Evolutionary conservation across 768 basidiomycete species (phyloP).

Genomic region (Paxillus involutus): DNA sequence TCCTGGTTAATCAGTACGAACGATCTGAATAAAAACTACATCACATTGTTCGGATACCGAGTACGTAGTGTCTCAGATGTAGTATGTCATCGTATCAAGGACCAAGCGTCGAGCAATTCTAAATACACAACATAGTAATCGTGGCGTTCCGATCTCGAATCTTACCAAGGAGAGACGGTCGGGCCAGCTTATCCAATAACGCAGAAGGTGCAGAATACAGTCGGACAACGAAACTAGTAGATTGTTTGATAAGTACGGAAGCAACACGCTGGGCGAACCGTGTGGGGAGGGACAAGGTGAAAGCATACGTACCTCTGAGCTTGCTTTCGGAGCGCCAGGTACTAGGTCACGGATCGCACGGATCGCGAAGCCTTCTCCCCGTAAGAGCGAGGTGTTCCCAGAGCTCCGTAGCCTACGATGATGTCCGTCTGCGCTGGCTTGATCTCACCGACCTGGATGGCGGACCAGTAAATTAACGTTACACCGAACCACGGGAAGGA

Average conservation of each 20-base stretch:
- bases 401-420: conserved; percentile 78
- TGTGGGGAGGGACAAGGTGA: no score
- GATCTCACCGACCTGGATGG: conserved; percentile 44
- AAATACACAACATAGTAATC: conserved; percentile 53
- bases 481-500: not conserved
- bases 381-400: conserved; percentile 77
- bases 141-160: conserved; percentile 58
- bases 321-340: conserved; percentile 55
- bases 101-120: conserved; percentile 14
- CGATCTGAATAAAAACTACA: no score
- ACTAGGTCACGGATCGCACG: conserved; percentile 64
- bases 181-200: no score
- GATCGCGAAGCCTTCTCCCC: conserved; percentile 76
- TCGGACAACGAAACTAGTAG: not conserved
- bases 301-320: conserved; percentile 32
- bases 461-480: not conserved
- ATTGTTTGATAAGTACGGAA: not conserved
- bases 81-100: no score
- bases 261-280: no score
- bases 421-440: conserved; percentile 44
- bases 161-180: conserved; percentile 39
- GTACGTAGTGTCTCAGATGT: no score
- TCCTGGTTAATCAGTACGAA: no score
- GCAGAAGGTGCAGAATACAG: not conserved
- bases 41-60: no score